Evolutionary conservation across 2,329 filamentous ascomycete species (phyloP).

Genomic region (Xylaria sp.): DNA sequence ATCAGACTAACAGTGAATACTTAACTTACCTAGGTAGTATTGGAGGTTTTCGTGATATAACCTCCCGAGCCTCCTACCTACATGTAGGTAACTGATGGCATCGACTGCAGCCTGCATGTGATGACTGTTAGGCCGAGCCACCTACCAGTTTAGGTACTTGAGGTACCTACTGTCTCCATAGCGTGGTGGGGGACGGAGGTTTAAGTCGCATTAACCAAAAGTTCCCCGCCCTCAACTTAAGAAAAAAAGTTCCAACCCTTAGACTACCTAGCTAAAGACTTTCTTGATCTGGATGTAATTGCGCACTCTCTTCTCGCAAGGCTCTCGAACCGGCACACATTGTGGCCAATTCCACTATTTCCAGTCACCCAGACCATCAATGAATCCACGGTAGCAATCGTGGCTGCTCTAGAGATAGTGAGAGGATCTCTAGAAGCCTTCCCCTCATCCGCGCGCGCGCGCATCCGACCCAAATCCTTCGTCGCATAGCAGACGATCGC

Average conservation of each 20-base stretch:
- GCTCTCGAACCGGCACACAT: conserved; percentile 2
- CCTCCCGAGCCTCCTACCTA: no score
- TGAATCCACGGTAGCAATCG: conserved; percentile 74
- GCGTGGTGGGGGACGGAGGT: conserved; percentile 34
- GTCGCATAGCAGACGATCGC: conserved; percentile 26
- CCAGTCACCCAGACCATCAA: conserved; percentile 54
- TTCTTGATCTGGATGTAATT: conserved; percentile 2
- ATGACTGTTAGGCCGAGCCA: conserved; percentile 1
- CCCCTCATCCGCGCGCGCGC: conserved; percentile 36
- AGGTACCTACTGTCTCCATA: conserved; percentile 18
- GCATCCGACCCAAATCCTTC: conserved; percentile 32
- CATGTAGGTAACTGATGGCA: no score
- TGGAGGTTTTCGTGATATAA: no score
- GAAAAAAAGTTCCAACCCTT: conserved; percentile 38
- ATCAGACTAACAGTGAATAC: no score
- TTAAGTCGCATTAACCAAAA: conserved; percentile 31
- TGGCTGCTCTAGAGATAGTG: conserved; percentile 81
- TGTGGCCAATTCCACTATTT: conserved; percentile 13
- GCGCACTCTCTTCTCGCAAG: conserved; percentile 22
- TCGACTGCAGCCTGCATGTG: conserved; percentile 10
- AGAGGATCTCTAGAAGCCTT: conserved; percentile 79
- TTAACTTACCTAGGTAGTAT: no score
- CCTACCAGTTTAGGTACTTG: conserved; percentile 20
- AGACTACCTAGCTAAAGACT: not conserved
- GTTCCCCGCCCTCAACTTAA: conserved; percentile 43